Evolutionary conservation across 2,329 filamentous ascomycete genomes (phyloP).

Genomic region (Teratosphaeria zuluensis): DNA sequence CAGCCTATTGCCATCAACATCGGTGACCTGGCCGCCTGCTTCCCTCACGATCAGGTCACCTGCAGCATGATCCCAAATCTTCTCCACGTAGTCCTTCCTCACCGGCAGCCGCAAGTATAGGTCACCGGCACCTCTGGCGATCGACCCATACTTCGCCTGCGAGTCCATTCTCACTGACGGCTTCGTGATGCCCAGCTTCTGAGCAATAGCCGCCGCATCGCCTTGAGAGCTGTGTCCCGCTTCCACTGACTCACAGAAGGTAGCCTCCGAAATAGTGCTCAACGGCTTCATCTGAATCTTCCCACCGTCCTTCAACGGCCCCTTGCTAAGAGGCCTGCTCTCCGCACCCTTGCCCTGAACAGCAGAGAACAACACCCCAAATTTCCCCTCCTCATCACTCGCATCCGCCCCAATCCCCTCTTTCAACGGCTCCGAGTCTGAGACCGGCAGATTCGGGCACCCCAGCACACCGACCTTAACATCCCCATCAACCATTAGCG

Average conservation of each 20-base stretch:
- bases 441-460: constrained; percentile 87
- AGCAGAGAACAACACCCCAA: constrained; percentile 78
- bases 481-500: constrained; percentile 81
- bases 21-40: constrained; percentile 84
- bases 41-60: constrained; percentile 91
- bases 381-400: constrained; percentile 59
- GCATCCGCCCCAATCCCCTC: constrained; percentile 65
- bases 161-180: constrained; percentile 94
- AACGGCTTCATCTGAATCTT: constrained; percentile 72
- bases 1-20: constrained; percentile 72
- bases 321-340: constrained; percentile 60
- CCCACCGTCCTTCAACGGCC: constrained; percentile 45
- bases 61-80: constrained; percentile 98
- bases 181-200: constrained; percentile 74
- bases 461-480: constrained; percentile 91
- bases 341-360: constrained; percentile 69
- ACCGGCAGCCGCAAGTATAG: constrained; percentile 86
- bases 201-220: constrained; percentile 76
- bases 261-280: constrained; percentile 64
- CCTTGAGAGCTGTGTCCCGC: constrained; percentile 82
- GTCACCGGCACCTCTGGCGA: constrained; percentile 87
- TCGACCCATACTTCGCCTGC: constrained; percentile 94
- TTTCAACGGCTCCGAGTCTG: constrained; percentile 63
- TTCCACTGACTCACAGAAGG: constrained; percentile 96
- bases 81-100: constrained; percentile 84